phyloP scores from a whole-genome alignment of 139 green algal genomes.

The Spirogloea muscicola region DNA sequence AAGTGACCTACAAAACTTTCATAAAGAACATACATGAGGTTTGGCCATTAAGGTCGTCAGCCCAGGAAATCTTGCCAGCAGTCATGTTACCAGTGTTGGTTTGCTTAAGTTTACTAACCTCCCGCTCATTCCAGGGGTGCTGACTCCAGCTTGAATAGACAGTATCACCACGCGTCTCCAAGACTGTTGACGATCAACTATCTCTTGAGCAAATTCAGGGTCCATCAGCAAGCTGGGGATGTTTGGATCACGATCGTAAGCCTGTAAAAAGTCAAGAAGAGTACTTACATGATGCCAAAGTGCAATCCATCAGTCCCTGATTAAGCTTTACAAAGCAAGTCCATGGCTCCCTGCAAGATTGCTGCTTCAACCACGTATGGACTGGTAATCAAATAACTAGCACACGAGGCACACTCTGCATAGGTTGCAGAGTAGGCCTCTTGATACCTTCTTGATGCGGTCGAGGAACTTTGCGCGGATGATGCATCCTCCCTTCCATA shows the following conservation, averaged over 20 bases:
- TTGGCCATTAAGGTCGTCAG: not conserved
- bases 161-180: constrained; percentile 84
- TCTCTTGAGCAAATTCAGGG: constrained; percentile 75
- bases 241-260: constrained; percentile 73
- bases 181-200: constrained; percentile 66
- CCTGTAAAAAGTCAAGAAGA: too few relatives aligned
- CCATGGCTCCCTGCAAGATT: too few relatives aligned
- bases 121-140: constrained; percentile 75
- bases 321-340: too few relatives aligned
- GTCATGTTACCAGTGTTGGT: not conserved
- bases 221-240: constrained; percentile 87
- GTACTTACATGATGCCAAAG: too few relatives aligned
- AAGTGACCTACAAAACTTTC: not conserved
- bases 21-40: not conserved
- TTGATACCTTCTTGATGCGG: constrained; percentile 75
- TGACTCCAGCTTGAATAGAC: constrained; percentile 61
- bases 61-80: not conserved
- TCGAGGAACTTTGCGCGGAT: constrained; percentile 96
- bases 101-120: constrained; percentile 30
- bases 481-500: constrained; percentile 99
- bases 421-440: too few relatives aligned
- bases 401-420: too few relatives aligned
- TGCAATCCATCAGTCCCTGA: too few relatives aligned
- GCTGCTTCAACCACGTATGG: too few relatives aligned
- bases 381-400: too few relatives aligned